These are phyloP conservation scores for Xenosphaeropsis pyriputrescens DNA, from an alignment of 2,329 filamentous ascomycete genomes.

Conservation along the genomic window DNA sequence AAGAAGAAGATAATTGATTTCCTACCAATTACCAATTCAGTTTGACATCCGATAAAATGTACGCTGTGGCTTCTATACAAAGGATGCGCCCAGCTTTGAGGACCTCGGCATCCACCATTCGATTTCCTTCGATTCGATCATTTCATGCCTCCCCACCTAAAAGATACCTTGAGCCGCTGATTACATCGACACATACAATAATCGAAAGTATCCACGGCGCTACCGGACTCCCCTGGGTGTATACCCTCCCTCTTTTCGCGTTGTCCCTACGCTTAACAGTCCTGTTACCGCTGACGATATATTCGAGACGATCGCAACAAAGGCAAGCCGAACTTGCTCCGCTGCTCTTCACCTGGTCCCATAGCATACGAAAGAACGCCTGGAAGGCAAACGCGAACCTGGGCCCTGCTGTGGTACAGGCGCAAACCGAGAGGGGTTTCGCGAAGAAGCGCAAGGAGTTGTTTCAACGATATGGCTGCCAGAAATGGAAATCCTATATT, in stretches of 20 bases:
- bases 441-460: conserved; percentile 15
- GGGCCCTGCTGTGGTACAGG: conserved; percentile 8
- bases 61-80: too few species aligned
- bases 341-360: conserved; percentile 22
- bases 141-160: conserved; percentile 33
- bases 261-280: conserved; percentile 31
- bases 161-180: conserved; percentile 20
- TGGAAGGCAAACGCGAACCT: conserved; percentile 11
- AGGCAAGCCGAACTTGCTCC: conserved; percentile 27
- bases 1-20: too few species aligned
- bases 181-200: conserved; percentile 27
- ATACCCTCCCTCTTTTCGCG: conserved; percentile 37
- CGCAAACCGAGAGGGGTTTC: conserved; percentile 8
- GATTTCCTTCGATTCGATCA: conserved; percentile 18
- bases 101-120: too few species aligned
- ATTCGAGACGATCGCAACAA: conserved; percentile 13
- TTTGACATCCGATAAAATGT: too few species aligned
- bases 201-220: conserved; percentile 33
- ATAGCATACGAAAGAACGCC: conserved; percentile 13
- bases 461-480: conserved; percentile 19
- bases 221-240: conserved; percentile 34
- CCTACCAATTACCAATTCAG: too few species aligned
- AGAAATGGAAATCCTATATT: conserved; percentile 17
- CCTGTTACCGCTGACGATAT: conserved; percentile 29
- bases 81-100: too few species aligned